Evolutionary conservation across 2,329 filamentous ascomycete genomes (phyloP).

Genomic region (Aureobasidium sp.): DNA sequence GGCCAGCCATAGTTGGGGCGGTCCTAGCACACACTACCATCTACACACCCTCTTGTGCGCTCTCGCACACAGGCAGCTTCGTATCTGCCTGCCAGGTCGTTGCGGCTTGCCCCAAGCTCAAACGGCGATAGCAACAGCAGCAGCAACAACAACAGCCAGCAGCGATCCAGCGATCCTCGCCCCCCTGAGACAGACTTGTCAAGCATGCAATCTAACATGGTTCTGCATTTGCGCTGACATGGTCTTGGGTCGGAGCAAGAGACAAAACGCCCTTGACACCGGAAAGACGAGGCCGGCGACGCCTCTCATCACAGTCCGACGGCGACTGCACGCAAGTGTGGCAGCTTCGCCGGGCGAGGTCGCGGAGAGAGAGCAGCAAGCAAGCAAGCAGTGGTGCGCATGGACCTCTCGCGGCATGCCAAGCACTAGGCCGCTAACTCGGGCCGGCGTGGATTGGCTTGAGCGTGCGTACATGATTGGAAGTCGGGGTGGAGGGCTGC

Average conservation of each 20-base stretch:
- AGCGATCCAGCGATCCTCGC: slow-evolving; percentile 6
- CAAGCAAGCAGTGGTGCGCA: neutral
- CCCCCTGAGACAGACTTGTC: slow-evolving; percentile 2
- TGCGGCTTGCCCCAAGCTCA: slow-evolving; percentile 5
- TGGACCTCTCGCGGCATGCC: neutral
- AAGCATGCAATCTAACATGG: slow-evolving; percentile 1
- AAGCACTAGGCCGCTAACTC: slow-evolving; percentile 3
- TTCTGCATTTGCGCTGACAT: neutral
- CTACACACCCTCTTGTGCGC: neutral
- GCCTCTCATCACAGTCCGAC: neutral
- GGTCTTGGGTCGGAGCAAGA: slow-evolving; percentile 6
- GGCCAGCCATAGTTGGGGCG: neutral
- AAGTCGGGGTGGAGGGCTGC: neutral
- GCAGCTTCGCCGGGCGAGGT: neutral
- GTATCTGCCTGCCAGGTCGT: slow-evolving; percentile 8
- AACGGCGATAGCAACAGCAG: slow-evolving; percentile 8
- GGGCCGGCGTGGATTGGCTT: slow-evolving; percentile 6
- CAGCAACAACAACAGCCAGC: neutral
- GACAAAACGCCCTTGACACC: slow-evolving; percentile 4
- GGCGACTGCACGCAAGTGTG: neutral
- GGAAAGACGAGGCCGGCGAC: slow-evolving; percentile 7
- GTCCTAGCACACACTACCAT: neutral
- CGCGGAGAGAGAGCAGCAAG: neutral
- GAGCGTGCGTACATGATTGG: slow-evolving; percentile 9
- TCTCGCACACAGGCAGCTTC: slow-evolving; percentile 1